phyloP scores from a whole-genome alignment of 495 filamentous ascomycete species.

The Tuber microsphaerosporum region DNA sequence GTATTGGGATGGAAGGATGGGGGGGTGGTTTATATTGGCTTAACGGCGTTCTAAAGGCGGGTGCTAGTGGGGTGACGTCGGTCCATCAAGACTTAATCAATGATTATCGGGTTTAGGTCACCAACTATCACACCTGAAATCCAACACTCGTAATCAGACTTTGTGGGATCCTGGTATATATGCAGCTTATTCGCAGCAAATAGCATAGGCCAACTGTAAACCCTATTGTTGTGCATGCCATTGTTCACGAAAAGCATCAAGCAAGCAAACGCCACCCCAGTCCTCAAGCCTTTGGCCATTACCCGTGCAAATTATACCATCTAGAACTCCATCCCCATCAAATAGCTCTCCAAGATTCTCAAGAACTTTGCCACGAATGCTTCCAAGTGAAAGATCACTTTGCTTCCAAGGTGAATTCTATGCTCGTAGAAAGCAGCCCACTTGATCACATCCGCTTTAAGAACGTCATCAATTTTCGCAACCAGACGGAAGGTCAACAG shows the following conservation, averaged over 20 bases:
- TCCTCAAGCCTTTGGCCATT: not conserved
- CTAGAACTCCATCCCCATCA: conserved; percentile 84
- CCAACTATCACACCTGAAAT: not conserved
- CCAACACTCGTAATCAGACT: not conserved
- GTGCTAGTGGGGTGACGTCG: not conserved
- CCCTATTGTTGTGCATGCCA: not conserved
- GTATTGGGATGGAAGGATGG: not conserved
- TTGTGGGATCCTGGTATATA: not conserved
- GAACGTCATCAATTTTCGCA: conserved; percentile 69
- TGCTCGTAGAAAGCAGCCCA: conserved; percentile 98
- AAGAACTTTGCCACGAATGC: conserved; percentile 98
- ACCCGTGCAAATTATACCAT: conserved; percentile 5
- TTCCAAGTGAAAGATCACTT: conserved; percentile 96
- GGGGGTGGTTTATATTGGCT: not conserved
- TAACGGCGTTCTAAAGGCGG: not conserved
- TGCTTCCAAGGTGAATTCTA: conserved; percentile 78
- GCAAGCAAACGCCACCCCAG: not conserved
- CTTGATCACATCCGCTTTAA: conserved; percentile 87
- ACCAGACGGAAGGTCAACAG: conserved; percentile 88
- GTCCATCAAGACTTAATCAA: not conserved
- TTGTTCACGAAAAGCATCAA: conserved; percentile 3
- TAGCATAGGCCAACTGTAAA: not conserved
- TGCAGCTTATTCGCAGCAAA: not conserved
- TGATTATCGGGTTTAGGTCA: not conserved
- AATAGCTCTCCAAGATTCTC: conserved; percentile 83